Evolutionary conservation across 2,329 filamentous ascomycete genomes (phyloP).

Genomic region (Mariannaea elegans): DNA sequence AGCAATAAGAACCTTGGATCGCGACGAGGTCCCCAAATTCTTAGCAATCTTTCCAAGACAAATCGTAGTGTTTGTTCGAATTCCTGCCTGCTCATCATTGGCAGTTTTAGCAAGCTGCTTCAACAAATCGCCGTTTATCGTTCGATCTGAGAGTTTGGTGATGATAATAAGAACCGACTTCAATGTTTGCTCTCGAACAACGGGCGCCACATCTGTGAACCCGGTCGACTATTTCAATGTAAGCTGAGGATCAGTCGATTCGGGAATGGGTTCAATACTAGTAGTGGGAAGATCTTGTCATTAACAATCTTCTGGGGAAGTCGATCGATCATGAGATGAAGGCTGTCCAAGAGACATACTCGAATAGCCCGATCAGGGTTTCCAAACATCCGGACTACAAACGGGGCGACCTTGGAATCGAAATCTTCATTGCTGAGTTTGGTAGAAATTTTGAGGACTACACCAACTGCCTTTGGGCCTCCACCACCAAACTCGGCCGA

Average conservation of each 20-base stretch:
- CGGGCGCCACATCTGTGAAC: constrained; percentile 89
- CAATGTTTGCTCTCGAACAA: constrained; percentile 94
- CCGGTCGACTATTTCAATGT: constrained; percentile 75
- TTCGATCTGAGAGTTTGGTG: constrained; percentile 87
- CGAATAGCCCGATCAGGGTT: constrained; percentile 93
- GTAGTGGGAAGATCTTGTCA: constrained; percentile 95
- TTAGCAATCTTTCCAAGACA: constrained; percentile 96
- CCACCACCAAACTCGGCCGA: constrained; percentile 98
- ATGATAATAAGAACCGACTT: constrained; percentile 92
- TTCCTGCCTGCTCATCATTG: constrained; percentile 97
- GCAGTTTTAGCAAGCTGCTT: constrained; percentile 93
- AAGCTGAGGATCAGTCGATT: constrained; percentile 26
- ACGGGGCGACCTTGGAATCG: constrained; percentile 82
- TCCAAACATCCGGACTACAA: constrained; percentile 85
- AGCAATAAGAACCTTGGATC: constrained; percentile 90
- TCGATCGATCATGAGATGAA: constrained; percentile 91
- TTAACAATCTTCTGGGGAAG: constrained; percentile 89
- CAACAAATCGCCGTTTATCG: constrained; percentile 91
- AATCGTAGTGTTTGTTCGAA: constrained; percentile 97
- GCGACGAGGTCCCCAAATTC: constrained; percentile 79
- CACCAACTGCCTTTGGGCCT: constrained; percentile 86
- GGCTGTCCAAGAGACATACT: constrained; percentile 87
- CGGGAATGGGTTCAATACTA: constrained; percentile 63
- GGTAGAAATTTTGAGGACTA: constrained; percentile 89
- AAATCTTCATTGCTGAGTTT: constrained; percentile 94